These are phyloP conservation scores for Sonneratia alba DNA, from an alignment of 345 rosid genomes.

Conservation along the genomic window DNA sequence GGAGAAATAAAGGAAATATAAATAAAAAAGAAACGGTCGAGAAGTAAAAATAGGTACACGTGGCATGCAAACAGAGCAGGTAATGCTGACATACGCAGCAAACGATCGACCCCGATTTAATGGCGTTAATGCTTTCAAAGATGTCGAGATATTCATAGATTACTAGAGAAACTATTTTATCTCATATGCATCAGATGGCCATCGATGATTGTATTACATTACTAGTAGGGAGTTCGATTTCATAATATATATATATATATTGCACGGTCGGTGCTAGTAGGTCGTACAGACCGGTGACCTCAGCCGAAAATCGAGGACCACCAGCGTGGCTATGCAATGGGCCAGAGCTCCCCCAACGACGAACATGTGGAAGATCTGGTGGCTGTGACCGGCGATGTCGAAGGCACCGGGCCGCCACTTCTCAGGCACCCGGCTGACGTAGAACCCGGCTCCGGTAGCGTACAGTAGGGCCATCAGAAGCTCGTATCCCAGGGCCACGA, in stretches of 20 bases:
- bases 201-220: too few relatives aligned
- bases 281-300: conserved; percentile 45
- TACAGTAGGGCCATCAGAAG: conserved; percentile 70
- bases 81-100: not conserved
- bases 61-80: not conserved
- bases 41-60: not conserved
- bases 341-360: conserved; percentile 84
- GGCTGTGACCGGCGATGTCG: conserved; percentile 91
- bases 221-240: not conserved
- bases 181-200: too few relatives aligned
- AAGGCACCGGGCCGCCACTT: conserved; percentile 94
- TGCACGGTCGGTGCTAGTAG: not conserved
- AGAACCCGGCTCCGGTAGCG: conserved; percentile 59
- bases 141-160: too few relatives aligned
- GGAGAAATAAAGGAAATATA: too few relatives aligned
- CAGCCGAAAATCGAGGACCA: conserved; percentile 64
- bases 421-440: conserved; percentile 66
- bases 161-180: too few relatives aligned
- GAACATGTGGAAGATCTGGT: conserved; percentile 88
- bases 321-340: conserved; percentile 65
- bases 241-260: too few relatives aligned
- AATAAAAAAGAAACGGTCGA: not conserved
- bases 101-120: too few relatives aligned
- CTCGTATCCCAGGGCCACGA: conserved; percentile 52
- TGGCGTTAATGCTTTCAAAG: too few relatives aligned